These are phyloP conservation scores for Phaeotremella skinneri DNA, from an alignment of 768 basidiomycete genomes.

Conservation along the genomic window DNA sequence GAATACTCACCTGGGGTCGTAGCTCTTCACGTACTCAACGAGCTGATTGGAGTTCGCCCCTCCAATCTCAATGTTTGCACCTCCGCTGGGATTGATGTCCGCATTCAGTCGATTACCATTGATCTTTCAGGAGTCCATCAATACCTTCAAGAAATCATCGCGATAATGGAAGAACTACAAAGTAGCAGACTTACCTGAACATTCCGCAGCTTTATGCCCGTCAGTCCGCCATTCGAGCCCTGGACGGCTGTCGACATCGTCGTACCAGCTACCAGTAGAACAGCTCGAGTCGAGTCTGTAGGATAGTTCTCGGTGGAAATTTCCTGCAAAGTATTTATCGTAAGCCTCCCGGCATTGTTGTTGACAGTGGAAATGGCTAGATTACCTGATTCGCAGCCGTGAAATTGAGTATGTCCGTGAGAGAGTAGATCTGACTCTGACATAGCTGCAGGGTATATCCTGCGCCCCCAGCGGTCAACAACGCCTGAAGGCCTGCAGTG, in stretches of 20 bases:
- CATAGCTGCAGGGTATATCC: slow-evolving; percentile 70
- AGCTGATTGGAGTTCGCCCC: slow-evolving; percentile 69
- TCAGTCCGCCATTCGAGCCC: slow-evolving; percentile 60
- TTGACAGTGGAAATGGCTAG: slow-evolving; percentile 4
- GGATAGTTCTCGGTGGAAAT: slow-evolving; percentile 79
- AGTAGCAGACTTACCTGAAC: slow-evolving; percentile 56
- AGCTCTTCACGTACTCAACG: slow-evolving; percentile 72
- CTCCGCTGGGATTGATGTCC: slow-evolving; percentile 58
- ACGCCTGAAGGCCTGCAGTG: slow-evolving; percentile 30
- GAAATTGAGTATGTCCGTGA: slow-evolving; percentile 67
- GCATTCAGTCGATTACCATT: slow-evolving; percentile 67
- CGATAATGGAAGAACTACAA: not conserved
- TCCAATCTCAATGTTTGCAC: slow-evolving; percentile 82
- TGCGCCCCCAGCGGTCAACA: slow-evolving; percentile 29
- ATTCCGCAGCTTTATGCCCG: slow-evolving; percentile 65
- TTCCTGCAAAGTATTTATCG: slow-evolving; percentile 57
- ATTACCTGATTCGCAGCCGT: slow-evolving; percentile 57
- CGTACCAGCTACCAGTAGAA: slow-evolving; percentile 64
- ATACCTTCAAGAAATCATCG: not conserved
- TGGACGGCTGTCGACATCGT: slow-evolving; percentile 62
- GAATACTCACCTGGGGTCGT: slow-evolving; percentile 57
- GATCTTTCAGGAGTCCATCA: slow-evolving; percentile 59
- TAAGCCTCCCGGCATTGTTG: not conserved
- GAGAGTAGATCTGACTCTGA: slow-evolving; percentile 61
- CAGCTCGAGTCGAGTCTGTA: slow-evolving; percentile 64